These are phyloP conservation scores for Komagataella pseudopastoris DNA, from an alignment of 805 yeast genomes.

Conservation along the genomic window DNA sequence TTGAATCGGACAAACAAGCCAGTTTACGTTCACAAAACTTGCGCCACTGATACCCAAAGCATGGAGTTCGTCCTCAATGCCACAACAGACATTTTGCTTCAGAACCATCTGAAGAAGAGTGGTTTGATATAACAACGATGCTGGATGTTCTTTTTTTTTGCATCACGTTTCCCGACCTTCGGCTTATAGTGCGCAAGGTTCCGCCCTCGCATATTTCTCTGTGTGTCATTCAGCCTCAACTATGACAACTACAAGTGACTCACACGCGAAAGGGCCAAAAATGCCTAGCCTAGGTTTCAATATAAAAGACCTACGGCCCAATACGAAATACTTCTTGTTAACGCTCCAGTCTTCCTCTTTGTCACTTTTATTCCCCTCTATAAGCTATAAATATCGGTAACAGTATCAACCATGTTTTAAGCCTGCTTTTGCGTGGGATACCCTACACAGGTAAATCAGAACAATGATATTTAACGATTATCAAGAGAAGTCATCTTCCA, in stretches of 20 bases:
- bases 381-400: background rate
- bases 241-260: background rate
- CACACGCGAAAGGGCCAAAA: background rate
- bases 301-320: background rate
- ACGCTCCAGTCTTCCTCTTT: background rate
- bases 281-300: background rate
- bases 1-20: conserved; percentile 55
- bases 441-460: background rate
- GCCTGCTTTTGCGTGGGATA: background rate
- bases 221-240: background rate
- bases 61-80: conserved; percentile 89
- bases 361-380: background rate
- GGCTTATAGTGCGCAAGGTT: background rate
- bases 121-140: conserved; percentile 40
- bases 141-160: background rate
- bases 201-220: background rate
- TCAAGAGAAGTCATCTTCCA: conserved; percentile 4
- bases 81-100: conserved; percentile 82
- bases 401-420: background rate
- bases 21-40: conserved; percentile 84
- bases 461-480: background rate
- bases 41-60: conserved; percentile 85
- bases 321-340: background rate
- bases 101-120: conserved; percentile 65
- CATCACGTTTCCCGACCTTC: background rate